Evolutionary conservation across 306 rosid species (phyloP).

Genomic region (Mimosa bimucronata): DNA sequence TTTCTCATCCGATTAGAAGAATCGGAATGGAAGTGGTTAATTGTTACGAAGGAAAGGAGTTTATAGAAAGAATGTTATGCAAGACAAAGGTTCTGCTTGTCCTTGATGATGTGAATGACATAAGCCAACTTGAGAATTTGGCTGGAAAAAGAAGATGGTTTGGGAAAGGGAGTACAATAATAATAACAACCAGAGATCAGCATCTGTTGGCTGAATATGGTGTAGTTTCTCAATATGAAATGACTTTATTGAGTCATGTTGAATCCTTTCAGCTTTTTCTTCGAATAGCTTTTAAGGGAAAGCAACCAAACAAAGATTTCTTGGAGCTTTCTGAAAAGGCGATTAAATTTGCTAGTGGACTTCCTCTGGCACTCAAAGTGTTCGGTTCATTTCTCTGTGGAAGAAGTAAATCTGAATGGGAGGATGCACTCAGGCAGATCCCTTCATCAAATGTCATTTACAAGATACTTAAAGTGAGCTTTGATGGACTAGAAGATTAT

Average conservation of each 20-base stretch:
- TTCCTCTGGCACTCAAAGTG: not conserved
- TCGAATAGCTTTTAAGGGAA: not conserved
- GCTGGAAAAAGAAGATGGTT: not conserved
- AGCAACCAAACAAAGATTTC: not conserved
- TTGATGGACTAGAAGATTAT: too few species aligned
- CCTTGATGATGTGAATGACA: not conserved
- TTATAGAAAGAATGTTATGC: not conserved
- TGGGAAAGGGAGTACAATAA: not conserved
- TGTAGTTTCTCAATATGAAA: not conserved
- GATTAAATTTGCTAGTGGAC: not conserved
- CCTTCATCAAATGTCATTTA: too few species aligned
- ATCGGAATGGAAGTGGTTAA: not conserved
- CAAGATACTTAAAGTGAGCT: too few species aligned
- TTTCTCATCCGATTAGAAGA: not conserved
- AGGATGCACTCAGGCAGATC: not conserved
- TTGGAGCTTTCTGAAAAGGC: not conserved
- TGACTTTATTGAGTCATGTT: not conserved
- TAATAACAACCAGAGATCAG: not conserved
- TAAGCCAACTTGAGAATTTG: not conserved
- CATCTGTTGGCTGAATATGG: not conserved
- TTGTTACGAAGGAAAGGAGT: not conserved
- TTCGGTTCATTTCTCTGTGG: not conserved
- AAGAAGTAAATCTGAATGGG: not conserved
- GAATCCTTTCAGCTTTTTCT: not conserved
- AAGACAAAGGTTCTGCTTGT: not conserved